Conservation (phyloP, 148 eudicot species). For the Silene conica region DNA sequence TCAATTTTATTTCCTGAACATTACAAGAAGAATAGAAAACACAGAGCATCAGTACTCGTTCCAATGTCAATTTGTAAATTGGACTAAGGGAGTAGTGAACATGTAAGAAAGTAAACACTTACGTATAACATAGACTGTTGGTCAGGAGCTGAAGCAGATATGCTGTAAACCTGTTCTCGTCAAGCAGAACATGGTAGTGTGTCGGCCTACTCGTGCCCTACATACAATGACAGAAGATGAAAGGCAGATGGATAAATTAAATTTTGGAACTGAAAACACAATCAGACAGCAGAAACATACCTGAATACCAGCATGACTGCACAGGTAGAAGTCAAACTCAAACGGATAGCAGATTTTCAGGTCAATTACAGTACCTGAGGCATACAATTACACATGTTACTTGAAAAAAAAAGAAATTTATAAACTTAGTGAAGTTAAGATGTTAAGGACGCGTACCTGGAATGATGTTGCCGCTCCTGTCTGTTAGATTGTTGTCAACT, state of each 20-base stretch:
- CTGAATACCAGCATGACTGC: conserved; percentile 91
- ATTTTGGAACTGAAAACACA: not conserved
- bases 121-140: conserved; percentile 65
- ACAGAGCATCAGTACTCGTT: not conserved
- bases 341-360: conserved; percentile 61
- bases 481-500: conserved; percentile 36
- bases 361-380: conserved; percentile 63
- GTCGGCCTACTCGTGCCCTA: conserved; percentile 92
- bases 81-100: not conserved
- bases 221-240: not conserved
- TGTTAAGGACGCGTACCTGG: conserved; percentile 44
- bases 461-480: conserved; percentile 80
- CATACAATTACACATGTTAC: not conserved
- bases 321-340: conserved; percentile 58
- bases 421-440: not conserved
- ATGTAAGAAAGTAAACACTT: not conserved
- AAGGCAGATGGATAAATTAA: not conserved
- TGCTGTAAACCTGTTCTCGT: conserved; percentile 64
- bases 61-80: not conserved
- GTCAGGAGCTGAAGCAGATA: conserved; percentile 62
- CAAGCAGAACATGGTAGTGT: conserved; percentile 74
- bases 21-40: not conserved
- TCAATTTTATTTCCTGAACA: too few species aligned
- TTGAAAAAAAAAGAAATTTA: not conserved
- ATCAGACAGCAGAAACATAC: conserved; percentile 21